A percentile compares a stretch with the other conserved stretches of the same genome.
Evolutionary conservation across 2,329 filamentous ascomycete genomes (phyloP).

Genomic region (Zarea fungicola): DNA sequence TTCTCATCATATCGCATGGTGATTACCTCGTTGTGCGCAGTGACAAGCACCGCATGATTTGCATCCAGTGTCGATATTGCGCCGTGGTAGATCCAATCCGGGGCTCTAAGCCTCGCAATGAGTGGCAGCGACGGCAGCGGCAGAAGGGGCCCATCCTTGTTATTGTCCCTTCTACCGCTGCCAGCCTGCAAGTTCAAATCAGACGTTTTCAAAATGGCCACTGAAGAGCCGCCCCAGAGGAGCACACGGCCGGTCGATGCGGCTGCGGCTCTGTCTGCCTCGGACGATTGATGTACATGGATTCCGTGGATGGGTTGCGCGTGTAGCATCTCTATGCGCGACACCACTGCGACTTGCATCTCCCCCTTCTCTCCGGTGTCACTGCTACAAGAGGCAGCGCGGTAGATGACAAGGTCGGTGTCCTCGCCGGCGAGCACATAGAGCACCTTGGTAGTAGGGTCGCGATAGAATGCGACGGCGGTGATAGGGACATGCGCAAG

Average conservation of each 20-base stretch:
- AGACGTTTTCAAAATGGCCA: conserved; percentile 30
- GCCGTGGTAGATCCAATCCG: conserved; percentile 76
- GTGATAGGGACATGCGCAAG: conserved; percentile 53
- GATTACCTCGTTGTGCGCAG: conserved; percentile 80
- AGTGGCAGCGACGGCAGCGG: neutral
- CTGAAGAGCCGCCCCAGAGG: conserved; percentile 64
- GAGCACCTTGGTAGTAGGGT: conserved; percentile 9
- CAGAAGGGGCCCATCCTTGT: too few species aligned
- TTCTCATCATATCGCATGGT: conserved; percentile 35
- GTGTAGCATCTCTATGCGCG: conserved; percentile 50
- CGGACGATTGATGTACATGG: conserved; percentile 30
- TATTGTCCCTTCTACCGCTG: too few species aligned
- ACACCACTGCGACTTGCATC: conserved; percentile 20
- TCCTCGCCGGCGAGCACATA: conserved; percentile 56
- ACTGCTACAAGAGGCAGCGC: conserved; percentile 27
- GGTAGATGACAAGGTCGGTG: conserved; percentile 50
- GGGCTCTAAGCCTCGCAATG: conserved; percentile 39
- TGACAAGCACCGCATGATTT: conserved; percentile 57
- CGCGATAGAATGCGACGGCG: conserved; percentile 48
- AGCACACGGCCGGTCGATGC: conserved; percentile 39
- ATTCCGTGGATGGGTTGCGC: conserved; percentile 74
- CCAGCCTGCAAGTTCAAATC: neutral
- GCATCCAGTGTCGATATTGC: conserved; percentile 42
- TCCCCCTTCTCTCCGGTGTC: conserved; percentile 15
- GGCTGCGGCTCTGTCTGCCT: neutral